Evolutionary conservation across 352 stramenopile species (phyloP), one percentile per base, ranked within the genome.

Genomic region (Aphanomyces invadans): DNA sequence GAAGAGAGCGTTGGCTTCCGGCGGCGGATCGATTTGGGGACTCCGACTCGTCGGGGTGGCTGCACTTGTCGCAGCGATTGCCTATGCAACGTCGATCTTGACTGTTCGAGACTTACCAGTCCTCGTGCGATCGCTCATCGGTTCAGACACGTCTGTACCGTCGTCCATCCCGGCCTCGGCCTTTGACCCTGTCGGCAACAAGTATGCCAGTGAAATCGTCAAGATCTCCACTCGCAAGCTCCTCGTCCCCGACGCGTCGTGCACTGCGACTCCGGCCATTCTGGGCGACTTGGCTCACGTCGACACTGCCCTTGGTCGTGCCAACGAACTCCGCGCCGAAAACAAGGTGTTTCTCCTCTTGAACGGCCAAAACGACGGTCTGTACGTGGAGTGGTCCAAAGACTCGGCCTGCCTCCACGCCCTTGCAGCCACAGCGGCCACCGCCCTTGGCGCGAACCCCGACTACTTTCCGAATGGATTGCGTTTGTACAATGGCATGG

Each of bases 201-300:
- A 87, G 63, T 86, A 90, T 68, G 56, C 69, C 23, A 90, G 79
- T 59, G 73, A 88, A 25, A 3, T 87, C 33, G 70, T 85, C 57
- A 69, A 70, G 32, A 78, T 90, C 52, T 61, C 46, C 15, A 83
- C 72, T 42, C 76, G 80, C 26, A 72, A 74, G 46, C 70, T 87
- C 52, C 64, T 87, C 1, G 52, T 60, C 2, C 55, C 59, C 4
- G 46, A 42, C 3, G 52, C 68, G 0, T 53, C 59, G 19, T 88
- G 79, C 52, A 60, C 65, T 2, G 36, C 54, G 17, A 76, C 80
- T 17, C 59, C 73, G n/a, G 51, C 73, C 1, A 5, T 57, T 15
- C 57, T 69, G 11, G 65, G 53, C 21, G 75, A 79, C 26, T 54
- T 70, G 5, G 74, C 69, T 28, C 73, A 76, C 33, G 76, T 87